Evolutionary conservation across 345 rosid species (phyloP), one percentile per base, ranked within the genome.

Genomic region (Iberis pinnata): DNA sequence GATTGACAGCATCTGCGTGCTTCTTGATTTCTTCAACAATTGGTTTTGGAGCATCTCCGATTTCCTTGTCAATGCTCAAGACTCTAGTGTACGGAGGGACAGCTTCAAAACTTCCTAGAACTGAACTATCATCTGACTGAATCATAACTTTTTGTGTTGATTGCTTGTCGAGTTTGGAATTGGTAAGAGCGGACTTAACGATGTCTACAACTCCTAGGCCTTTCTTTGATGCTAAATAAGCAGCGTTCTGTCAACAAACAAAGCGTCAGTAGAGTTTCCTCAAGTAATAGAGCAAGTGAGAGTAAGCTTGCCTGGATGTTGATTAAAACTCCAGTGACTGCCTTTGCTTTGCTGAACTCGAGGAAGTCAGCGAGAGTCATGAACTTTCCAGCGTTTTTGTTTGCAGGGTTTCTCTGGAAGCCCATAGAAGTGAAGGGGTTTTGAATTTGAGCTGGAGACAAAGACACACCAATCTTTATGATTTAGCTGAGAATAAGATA

Each of bases 171-270:
- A 84, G 65, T 14, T 77, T 73, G 43, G 96, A 92, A 5, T 78
- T 77, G 27, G 63, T 57, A 50, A 89, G 49, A 63, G 90, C 80
- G 14, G 71, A 66, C 48, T 49, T 70, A 3, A 79, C 83, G 0
- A 76, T 43, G 9, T 65, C 73, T 40, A 89, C 75, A 6, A 86
- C 39, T 65, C 72, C 86, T 6, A 83, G 75, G 16, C 94, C 90
- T 67, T 76, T 78, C 63, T 86, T 78, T 12, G 94, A 73, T 25
- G 96, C 96, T 18, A 90, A 75, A 72, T 78, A 90, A 60, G 92
- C 85, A 27, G 94, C 95, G 53, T 87, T 79, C 98, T 90, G 82
- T 64, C 12, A 27, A 26, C 12, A 17, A 46, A 18, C 2, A 40
- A 25, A 1, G 10, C n/a, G 10, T 68, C 41, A 54, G 11, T 8